Conservation (phyloP, 192 early-diverging fungal species). For the Podila horticola region DNA sequence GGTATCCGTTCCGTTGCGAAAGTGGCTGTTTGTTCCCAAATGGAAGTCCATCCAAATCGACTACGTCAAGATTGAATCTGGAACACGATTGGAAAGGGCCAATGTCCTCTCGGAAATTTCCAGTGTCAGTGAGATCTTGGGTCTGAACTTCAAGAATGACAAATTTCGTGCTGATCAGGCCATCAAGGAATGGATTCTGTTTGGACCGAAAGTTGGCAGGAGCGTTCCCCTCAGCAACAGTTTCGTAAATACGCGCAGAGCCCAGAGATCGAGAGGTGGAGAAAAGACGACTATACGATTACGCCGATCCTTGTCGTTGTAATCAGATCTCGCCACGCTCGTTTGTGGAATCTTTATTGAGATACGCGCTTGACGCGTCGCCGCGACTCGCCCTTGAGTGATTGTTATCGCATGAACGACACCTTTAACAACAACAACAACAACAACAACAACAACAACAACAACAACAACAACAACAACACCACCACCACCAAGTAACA, state of each 20-base stretch:
- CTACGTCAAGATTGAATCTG: no score
- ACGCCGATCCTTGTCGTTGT: constrained; percentile 26
- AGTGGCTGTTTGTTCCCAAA: not conserved
- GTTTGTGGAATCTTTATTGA: constrained; percentile 32
- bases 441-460: no score
- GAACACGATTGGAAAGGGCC: constrained; percentile 1
- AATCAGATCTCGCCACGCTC: constrained; percentile 29
- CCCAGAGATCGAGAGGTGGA: constrained; percentile 22
- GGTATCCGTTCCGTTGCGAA: no score
- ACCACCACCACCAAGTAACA: no score
- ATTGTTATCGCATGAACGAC: constrained; percentile 6
- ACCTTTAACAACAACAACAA: constrained; percentile 9
- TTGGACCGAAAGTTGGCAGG: constrained; percentile 15
- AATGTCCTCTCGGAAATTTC: not conserved
- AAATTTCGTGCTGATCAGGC: constrained; percentile 30
- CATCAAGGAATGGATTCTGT: constrained; percentile 46
- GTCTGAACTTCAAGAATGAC: constrained; percentile 7
- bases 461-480: no score
- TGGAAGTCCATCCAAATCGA: no score
- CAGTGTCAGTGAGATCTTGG: not conserved
- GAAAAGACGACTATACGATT: constrained; percentile 24
- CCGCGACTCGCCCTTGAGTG: constrained; percentile 27
- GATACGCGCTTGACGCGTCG: constrained; percentile 13
- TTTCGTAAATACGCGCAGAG: constrained; percentile 16
- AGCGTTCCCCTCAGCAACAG: constrained; percentile 13